These are phyloP conservation scores for Cinnamomum chago DNA, from an alignment of 164 flowering plant genomes.

Conservation along the genomic window DNA sequence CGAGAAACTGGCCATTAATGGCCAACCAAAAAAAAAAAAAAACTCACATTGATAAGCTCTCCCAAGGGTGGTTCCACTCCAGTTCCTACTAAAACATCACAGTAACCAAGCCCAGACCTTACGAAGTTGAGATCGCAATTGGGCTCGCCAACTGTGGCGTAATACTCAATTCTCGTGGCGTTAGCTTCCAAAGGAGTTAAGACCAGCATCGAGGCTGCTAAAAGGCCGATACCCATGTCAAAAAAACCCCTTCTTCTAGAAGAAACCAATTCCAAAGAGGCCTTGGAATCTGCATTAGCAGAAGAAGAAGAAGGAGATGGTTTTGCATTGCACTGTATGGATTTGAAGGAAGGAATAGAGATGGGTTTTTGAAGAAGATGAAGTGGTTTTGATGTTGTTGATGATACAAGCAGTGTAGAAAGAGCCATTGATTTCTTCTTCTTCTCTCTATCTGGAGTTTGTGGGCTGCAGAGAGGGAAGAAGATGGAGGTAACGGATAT, in stretches of 20 bases:
- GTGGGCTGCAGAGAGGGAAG: slow-evolving; percentile 12
- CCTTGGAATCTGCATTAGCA: slow-evolving; percentile 9
- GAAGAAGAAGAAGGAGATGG: slow-evolving; percentile 5
- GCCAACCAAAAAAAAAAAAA: neutral
- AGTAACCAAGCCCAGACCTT: slow-evolving; percentile 75
- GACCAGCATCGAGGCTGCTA: slow-evolving; percentile 53
- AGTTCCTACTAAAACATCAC: slow-evolving; percentile 60
- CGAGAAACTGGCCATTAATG: too few relatives aligned
- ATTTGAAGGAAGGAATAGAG: slow-evolving; percentile 1
- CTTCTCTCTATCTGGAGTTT: slow-evolving; percentile 14
- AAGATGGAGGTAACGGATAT: too few relatives aligned
- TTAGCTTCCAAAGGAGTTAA: slow-evolving; percentile 57
- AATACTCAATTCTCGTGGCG: slow-evolving; percentile 85
- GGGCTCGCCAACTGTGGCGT: slow-evolving; percentile 76
- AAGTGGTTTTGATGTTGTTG: slow-evolving; percentile 25
- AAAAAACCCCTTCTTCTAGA: slow-evolving; percentile 25
- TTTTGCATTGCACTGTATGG: slow-evolving; percentile 8
- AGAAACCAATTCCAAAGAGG: slow-evolving; percentile 12
- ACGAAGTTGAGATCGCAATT: slow-evolving; percentile 61
- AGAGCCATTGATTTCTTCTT: slow-evolving; percentile 5
- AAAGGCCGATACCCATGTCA: slow-evolving; percentile 47
- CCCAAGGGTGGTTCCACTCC: slow-evolving; percentile 58
- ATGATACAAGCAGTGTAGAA: slow-evolving; percentile 20
- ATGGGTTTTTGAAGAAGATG: slow-evolving; percentile 8
- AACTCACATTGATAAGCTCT: slow-evolving; percentile 78